Conservation (phyloP, 768 basidiomycete genomes). For the Mycena galericulata region DNA sequence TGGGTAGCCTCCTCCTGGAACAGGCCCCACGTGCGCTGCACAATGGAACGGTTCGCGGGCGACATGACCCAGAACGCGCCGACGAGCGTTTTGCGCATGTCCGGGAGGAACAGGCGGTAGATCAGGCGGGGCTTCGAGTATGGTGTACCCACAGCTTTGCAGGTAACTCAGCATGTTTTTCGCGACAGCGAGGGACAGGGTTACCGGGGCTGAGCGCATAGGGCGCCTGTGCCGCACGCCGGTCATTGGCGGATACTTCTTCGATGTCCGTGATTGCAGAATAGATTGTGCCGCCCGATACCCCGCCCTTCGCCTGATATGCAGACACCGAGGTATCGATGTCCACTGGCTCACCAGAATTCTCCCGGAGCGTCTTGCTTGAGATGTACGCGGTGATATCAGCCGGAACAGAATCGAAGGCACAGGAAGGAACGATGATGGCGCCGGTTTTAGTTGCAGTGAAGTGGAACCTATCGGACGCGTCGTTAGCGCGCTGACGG, state of each 20-base stretch:
- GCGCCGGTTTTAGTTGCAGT: constrained; percentile 76
- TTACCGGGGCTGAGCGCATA: constrained; percentile 59
- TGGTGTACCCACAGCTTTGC: constrained; percentile 39
- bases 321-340: constrained; percentile 71
- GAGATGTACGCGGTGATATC: constrained; percentile 78
- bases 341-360: constrained; percentile 45
- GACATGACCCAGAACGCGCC: constrained; percentile 59
- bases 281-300: constrained; percentile 77
- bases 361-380: constrained; percentile 72
- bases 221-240: constrained; percentile 43
- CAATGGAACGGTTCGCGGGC: constrained; percentile 53
- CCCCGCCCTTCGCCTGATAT: constrained; percentile 57
- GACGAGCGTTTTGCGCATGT: constrained; percentile 42
- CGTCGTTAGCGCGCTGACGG: constrained; percentile 25
- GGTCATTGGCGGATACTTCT: constrained; percentile 51
- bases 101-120: constrained; percentile 54
- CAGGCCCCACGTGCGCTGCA: constrained; percentile 62
- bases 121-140: constrained; percentile 44
- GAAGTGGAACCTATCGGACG: constrained; percentile 69
- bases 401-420: constrained; percentile 82
- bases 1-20: constrained; percentile 49
- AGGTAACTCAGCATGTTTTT: constrained; percentile 10
- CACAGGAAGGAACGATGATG: constrained; percentile 84
- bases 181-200: constrained; percentile 5
- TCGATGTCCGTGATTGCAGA: constrained; percentile 53